These are phyloP conservation scores for Alternaria sp. DNA, from an alignment of 2,329 filamentous ascomycete genomes.

Conservation along the genomic window DNA sequence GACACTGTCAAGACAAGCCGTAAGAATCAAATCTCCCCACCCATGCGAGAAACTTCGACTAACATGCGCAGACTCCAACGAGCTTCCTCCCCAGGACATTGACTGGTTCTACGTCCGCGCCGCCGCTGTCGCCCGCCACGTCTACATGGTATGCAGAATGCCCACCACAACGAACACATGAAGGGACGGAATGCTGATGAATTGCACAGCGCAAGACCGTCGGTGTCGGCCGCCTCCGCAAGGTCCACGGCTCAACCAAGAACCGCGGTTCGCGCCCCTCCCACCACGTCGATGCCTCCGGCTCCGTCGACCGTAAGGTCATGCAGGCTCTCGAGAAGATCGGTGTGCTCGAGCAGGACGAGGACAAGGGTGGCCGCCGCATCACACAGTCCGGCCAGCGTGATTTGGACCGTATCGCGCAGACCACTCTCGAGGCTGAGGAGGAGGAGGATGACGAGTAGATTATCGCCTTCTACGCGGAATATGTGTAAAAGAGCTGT, in stretches of 20 bases:
- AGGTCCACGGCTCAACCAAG: conserved; percentile 90
- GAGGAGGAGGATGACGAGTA: conserved; percentile 55
- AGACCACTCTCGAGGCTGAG: conserved; percentile 59
- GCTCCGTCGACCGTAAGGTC: conserved; percentile 96
- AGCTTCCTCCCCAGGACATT: conserved; percentile 96
- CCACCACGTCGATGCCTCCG: conserved; percentile 94
- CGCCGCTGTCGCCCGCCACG: conserved; percentile 93
- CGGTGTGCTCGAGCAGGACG: conserved; percentile 94
- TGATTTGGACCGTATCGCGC: conserved; percentile 84
- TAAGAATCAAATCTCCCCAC: conserved; percentile 11
- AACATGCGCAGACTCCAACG: conserved; percentile 72
- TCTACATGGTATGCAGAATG: conserved; percentile 70
- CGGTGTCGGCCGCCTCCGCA: conserved; percentile 95
- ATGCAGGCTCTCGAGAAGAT: conserved; percentile 99
- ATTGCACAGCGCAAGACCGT: conserved; percentile 80
- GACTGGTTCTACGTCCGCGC: conserved; percentile 95
- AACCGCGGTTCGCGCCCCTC: conserved; percentile 93
- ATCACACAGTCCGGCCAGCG: conserved; percentile 98
- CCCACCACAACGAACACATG: background rate
- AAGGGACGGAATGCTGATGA: background rate
- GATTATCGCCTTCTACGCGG: conserved; percentile 11
- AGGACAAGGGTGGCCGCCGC: conserved; percentile 97
- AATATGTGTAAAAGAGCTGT: conserved; percentile 18
- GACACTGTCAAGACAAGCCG: conserved; percentile 97
- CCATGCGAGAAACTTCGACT: background rate